phyloP scores from a whole-genome alignment of 2,329 filamentous ascomycete species.

The Trichoderma hamatum region DNA sequence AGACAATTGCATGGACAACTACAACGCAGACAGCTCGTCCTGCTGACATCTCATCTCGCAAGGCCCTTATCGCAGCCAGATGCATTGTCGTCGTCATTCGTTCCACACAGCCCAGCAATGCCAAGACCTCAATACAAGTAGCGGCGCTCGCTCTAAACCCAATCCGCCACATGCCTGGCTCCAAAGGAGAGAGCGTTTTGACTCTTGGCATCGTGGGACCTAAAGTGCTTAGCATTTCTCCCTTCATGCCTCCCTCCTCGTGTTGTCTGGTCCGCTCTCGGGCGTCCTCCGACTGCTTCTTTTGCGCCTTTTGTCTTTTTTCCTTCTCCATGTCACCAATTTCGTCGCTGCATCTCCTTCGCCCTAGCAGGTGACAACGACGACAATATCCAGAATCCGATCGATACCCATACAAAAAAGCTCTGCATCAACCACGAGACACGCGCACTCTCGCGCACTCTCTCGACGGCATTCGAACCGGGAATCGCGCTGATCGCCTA shows the following conservation, averaged over 20 bases:
- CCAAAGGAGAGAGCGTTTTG: conserved; percentile 1
- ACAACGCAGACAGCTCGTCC: not conserved
- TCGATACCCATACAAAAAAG: not conserved
- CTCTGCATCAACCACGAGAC: not conserved
- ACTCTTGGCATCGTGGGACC: conserved; percentile 26
- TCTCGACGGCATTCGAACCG: too few relatives aligned
- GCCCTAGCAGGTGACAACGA: conserved; percentile 10
- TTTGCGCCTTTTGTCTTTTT: not conserved
- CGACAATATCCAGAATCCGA: not conserved
- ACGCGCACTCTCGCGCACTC: not conserved
- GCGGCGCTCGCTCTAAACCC: conserved; percentile 27
- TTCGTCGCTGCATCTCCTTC: not conserved
- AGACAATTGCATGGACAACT: not conserved
- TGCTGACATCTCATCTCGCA: not conserved
- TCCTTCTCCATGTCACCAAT: not conserved
- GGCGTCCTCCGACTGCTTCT: not conserved
- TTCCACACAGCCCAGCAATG: conserved; percentile 17
- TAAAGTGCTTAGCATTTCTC: conserved; percentile 19
- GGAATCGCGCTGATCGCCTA: not conserved
- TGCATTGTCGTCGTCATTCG: not conserved
- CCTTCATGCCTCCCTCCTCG: conserved; percentile 13
- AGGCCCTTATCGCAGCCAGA: not conserved
- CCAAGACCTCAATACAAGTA: conserved; percentile 23
- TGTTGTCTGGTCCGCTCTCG: not conserved
- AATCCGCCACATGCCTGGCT: conserved; percentile 22